A percentile compares a stretch with the other conserved stretches of the same genome.
phyloP scores from a whole-genome alignment of 164 flowering plant genomes.

The Dillenia turbinata region DNA sequence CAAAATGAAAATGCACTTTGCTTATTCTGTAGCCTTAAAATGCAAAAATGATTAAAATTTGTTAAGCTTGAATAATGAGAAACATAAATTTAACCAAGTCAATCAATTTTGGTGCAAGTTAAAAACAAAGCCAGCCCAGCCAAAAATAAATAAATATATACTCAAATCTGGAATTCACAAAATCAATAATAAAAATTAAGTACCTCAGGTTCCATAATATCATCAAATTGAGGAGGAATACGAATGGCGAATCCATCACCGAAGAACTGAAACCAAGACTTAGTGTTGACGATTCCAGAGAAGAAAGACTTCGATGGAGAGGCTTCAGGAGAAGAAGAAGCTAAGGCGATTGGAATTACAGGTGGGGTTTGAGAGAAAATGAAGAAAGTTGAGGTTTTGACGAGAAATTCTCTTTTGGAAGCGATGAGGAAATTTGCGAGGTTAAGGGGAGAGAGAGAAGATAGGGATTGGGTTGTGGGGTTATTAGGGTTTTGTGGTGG shows the following conservation, averaged over 20 bases:
- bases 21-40: no score
- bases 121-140: background rate
- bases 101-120: background rate
- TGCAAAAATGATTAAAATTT: no score
- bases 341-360: slow-evolving; percentile 8
- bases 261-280: slow-evolving; percentile 83
- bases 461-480: slow-evolving; percentile 15
- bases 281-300: slow-evolving; percentile 65
- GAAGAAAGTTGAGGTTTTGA: slow-evolving; percentile 36
- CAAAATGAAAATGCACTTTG: no score
- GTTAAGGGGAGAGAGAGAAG: slow-evolving; percentile 4
- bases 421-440: slow-evolving; percentile 6
- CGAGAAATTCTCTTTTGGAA: slow-evolving; percentile 41
- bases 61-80: no score
- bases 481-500: background rate
- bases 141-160: background rate
- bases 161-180: background rate
- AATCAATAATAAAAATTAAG: background rate
- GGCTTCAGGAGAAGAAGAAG: slow-evolving; percentile 20
- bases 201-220: slow-evolving; percentile 88
- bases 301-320: slow-evolving; percentile 35
- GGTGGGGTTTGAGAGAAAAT: slow-evolving; percentile 22
- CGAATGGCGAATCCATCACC: slow-evolving; percentile 91
- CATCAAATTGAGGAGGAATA: slow-evolving; percentile 80
- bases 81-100: no score